These are phyloP conservation scores for Gossypium schwendimanii DNA, from an alignment of 441 rosid genomes.

Conservation along the genomic window DNA sequence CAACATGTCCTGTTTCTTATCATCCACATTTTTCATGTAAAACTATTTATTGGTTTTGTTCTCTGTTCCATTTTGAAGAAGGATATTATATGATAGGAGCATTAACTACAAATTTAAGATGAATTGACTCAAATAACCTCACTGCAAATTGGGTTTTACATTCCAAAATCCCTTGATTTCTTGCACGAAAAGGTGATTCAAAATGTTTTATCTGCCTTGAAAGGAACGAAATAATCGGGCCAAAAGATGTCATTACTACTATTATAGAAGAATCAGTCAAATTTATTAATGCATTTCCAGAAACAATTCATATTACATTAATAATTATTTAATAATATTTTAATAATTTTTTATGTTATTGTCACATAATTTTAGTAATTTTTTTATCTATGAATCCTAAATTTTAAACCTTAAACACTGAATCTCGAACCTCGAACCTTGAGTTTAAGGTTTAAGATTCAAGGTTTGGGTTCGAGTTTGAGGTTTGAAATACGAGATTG, in stretches of 20 bases:
- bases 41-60: constrained; percentile 3
- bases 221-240: constrained; percentile 33
- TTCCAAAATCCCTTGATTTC: constrained; percentile 20
- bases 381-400: no score
- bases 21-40: constrained; percentile 20
- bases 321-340: no score
- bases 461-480: no score
- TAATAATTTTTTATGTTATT: no score
- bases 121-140: constrained; percentile 18
- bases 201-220: constrained; percentile 24
- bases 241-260: constrained; percentile 16
- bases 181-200: constrained; percentile 1
- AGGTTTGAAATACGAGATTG: no score
- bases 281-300: constrained; percentile 1
- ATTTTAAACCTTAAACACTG: rapidly evolving
- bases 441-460: no score
- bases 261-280: constrained; percentile 32
- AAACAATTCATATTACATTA: no score
- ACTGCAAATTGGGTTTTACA: constrained; percentile 1
- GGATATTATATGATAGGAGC: constrained; percentile 11
- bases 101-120: background rate
- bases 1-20: constrained; percentile 19
- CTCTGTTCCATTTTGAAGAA: constrained; percentile 15
- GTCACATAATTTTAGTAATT: no score
- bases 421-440: no score